phyloP scores from a whole-genome alignment of 352 stramenopile genomes.

The Phytophthora tentaculata region DNA sequence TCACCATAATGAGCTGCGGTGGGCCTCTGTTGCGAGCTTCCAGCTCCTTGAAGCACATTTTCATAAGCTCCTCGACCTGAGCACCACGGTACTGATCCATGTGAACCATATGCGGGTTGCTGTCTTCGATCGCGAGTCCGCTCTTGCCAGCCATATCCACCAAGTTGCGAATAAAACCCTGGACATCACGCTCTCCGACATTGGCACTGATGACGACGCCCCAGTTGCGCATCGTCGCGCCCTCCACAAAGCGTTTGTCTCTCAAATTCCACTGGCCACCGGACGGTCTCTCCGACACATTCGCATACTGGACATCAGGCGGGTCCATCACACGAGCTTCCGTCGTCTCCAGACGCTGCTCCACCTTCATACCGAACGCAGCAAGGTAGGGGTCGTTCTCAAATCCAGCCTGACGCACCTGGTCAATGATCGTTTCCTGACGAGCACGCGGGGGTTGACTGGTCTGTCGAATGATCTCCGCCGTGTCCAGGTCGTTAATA shows the following conservation, averaged over 20 bases:
- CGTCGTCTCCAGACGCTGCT: conserved; percentile 54
- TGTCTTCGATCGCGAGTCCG: conserved; percentile 49
- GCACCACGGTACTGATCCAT: conserved; percentile 40
- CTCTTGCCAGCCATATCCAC: conserved; percentile 42
- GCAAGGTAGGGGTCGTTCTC: conserved; percentile 71
- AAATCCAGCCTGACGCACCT: conserved; percentile 69
- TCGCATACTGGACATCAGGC: conserved; percentile 68
- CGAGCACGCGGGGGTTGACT: conserved; percentile 55
- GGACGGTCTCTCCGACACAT: conserved; percentile 62
- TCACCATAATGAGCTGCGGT: conserved; percentile 68
- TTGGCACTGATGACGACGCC: conserved; percentile 59
- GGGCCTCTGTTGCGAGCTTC: conserved; percentile 36
- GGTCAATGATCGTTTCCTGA: conserved; percentile 62
- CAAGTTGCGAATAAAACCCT: conserved; percentile 54
- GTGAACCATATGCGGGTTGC: conserved; percentile 50
- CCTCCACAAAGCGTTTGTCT: conserved; percentile 72
- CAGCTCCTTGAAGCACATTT: conserved; percentile 57
- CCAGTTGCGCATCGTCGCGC: conserved; percentile 58
- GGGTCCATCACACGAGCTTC: conserved; percentile 59
- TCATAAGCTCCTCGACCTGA: conserved; percentile 69
- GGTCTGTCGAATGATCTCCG: conserved; percentile 84
- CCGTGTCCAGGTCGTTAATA: conserved; percentile 82
- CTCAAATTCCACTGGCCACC: conserved; percentile 80
- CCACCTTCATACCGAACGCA: conserved; percentile 69
- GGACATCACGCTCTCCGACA: conserved; percentile 40